phyloP scores from a whole-genome alignment of 768 basidiomycete species.

The Heimioporus sp. region DNA sequence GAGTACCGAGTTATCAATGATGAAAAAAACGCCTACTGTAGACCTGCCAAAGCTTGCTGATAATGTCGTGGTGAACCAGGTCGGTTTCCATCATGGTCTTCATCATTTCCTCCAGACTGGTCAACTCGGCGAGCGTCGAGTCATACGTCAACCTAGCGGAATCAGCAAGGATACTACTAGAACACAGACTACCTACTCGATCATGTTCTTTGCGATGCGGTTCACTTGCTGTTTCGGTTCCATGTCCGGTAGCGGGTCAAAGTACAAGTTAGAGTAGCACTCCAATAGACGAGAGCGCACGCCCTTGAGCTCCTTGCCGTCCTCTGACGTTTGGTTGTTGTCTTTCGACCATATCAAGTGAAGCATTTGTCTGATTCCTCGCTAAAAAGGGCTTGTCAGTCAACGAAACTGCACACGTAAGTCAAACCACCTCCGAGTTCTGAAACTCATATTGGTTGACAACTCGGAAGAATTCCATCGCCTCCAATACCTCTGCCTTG shows the following conservation, averaged over 20 bases:
- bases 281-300: constrained; percentile 85
- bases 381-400: constrained; percentile 38
- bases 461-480: constrained; percentile 87
- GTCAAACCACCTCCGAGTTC: constrained; percentile 59
- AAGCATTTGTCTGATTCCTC: constrained; percentile 92
- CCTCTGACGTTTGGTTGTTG: constrained; percentile 74
- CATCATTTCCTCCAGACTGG: constrained; percentile 96
- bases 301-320: constrained; percentile 80
- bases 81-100: constrained; percentile 92
- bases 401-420: neutral
- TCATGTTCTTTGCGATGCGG: constrained; percentile 94
- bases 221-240: constrained; percentile 85
- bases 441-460: constrained; percentile 80
- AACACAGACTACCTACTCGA: constrained; percentile 61
- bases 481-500: constrained; percentile 80
- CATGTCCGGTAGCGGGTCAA: constrained; percentile 74
- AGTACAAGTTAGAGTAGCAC: constrained; percentile 84
- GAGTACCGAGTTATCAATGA: neutral
- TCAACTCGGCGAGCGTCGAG: constrained; percentile 91
- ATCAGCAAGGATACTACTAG: neutral
- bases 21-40: constrained; percentile 62
- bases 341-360: constrained; percentile 98
- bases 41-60: constrained; percentile 92
- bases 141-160: constrained; percentile 76
- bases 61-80: constrained; percentile 79